These are phyloP conservation scores for Yamadazyma dushanensis DNA, from an alignment of 1,139 yeast genomes.

Conservation along the genomic window DNA sequence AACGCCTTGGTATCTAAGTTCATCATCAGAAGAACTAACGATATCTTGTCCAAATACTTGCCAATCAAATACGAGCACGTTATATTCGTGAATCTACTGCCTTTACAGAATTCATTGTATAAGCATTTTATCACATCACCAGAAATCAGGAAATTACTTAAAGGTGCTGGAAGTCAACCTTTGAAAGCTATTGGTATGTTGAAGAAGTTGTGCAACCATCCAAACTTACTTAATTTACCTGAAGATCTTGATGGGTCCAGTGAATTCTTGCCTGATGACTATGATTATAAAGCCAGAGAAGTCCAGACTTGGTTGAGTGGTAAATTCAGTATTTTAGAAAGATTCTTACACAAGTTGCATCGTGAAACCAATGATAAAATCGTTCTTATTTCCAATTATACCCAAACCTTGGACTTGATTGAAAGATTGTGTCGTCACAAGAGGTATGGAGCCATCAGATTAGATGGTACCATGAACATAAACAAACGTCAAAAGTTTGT, in stretches of 20 bases:
- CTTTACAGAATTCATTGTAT: constrained; percentile 73
- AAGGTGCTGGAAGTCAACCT: constrained; percentile 78
- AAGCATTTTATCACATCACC: constrained; percentile 78
- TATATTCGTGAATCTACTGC: constrained; percentile 80
- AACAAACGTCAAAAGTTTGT: constrained; percentile 92
- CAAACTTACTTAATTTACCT: constrained; percentile 76
- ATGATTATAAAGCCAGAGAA: constrained; percentile 48
- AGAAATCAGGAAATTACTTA: constrained; percentile 67
- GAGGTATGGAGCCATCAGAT: constrained; percentile 75
- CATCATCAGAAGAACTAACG: constrained; percentile 94
- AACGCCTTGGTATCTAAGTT: constrained; percentile 81
- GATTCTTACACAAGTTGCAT: constrained; percentile 76
- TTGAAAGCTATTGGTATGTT: constrained; percentile 86
- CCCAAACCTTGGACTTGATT: constrained; percentile 88
- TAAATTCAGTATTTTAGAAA: constrained; percentile 62
- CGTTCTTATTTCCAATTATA: constrained; percentile 89
- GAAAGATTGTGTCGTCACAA: constrained; percentile 79
- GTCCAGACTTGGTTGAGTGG: constrained; percentile 62
- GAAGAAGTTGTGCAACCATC: constrained; percentile 91
- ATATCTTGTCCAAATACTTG: constrained; percentile 85
- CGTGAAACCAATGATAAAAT: constrained; percentile 89
- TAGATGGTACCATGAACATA: constrained; percentile 92
- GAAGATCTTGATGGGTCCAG: constrained; percentile 74
- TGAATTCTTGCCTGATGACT: constrained; percentile 71
- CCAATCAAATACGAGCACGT: constrained; percentile 98